phyloP scores from a whole-genome alignment of 202 grass and related monocot species.

The Miscanthus sacchariflorus region DNA sequence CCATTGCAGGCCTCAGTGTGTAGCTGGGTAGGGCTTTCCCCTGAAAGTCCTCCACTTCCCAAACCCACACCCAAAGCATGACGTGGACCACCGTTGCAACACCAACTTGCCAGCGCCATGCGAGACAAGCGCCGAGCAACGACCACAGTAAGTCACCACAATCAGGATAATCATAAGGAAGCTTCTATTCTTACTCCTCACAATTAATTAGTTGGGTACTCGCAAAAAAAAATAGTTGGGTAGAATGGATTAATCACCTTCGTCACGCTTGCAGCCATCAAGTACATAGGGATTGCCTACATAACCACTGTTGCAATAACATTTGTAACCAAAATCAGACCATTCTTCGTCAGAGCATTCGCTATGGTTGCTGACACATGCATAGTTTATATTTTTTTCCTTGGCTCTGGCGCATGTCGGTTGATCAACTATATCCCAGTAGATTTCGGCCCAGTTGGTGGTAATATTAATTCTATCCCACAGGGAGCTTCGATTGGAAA shows the following conservation, averaged over 20 bases:
- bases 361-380: constrained; percentile 6
- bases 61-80: too few relatives aligned
- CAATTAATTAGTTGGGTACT: too few relatives aligned
- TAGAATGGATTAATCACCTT: not conserved
- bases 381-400: not conserved
- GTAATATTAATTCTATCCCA: constrained; percentile 14
- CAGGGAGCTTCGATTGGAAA: not conserved
- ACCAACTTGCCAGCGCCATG: too few relatives aligned
- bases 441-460: fast-evolving
- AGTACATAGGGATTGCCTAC: constrained; percentile 15
- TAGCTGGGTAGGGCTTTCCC: too few relatives aligned
- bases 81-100: too few relatives aligned
- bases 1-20: too few relatives aligned
- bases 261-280: not conserved
- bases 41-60: too few relatives aligned
- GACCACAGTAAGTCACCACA: too few relatives aligned
- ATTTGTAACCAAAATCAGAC: not conserved
- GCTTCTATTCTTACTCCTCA: too few relatives aligned
- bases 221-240: too few relatives aligned
- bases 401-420: not conserved
- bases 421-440: not conserved
- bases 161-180: too few relatives aligned
- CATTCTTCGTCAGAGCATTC: not conserved
- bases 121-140: too few relatives aligned
- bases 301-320: not conserved